Evolutionary conservation across 73 alveolate species (phyloP), one percentile per base, ranked within the genome.

Genomic region (Symbiodinium natans): DNA sequence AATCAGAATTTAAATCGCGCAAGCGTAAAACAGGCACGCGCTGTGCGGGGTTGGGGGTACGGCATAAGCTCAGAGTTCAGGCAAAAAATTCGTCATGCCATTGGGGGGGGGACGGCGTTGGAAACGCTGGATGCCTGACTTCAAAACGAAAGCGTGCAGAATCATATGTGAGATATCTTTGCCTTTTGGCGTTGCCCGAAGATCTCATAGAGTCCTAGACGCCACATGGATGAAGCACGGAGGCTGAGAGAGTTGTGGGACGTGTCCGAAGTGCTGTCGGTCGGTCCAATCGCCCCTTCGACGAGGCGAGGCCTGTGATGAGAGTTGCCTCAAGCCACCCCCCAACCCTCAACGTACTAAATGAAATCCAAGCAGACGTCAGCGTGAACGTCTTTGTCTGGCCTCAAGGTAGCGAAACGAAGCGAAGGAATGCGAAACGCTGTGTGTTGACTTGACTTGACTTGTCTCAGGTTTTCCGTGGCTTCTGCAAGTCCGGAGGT

Each of bases 181-280:
- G n/a, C n/a, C n/a, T n/a, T n/a, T n/a, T n/a, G n/a, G n/a, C n/a
- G n/a, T n/a, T n/a, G n/a, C n/a, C n/a, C n/a, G n/a, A n/a, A n/a
- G n/a, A n/a, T n/a, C n/a, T n/a, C n/a, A n/a, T n/a, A n/a, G n/a
- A n/a, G n/a, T n/a, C n/a, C n/a, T n/a, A n/a, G n/a, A n/a, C n/a
- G n/a, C n/a, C n/a, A n/a, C n/a, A n/a, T n/a, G n/a, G n/a, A n/a
- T n/a, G n/a, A n/a, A n/a, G n/a, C n/a, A n/a, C n/a, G n/a, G n/a
- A 90, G 97, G 97, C 97, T 25, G 97, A 90, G 54, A 33, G 97
- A 42, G 97, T 90, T n/a, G 97, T 90, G 29, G 97, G 89, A n/a
- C 87, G 97, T 3, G 97, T 90, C 15, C 87, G 97, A 15, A 90
- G 97, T 41, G 97, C 97, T 13, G 97, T 90, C 54, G 97, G 97